Percentiles rank a stretch among this genome's conserved stretches.
phyloP scores from a whole-genome alignment of 345 rosid species.

The Geranium brycei region DNA sequence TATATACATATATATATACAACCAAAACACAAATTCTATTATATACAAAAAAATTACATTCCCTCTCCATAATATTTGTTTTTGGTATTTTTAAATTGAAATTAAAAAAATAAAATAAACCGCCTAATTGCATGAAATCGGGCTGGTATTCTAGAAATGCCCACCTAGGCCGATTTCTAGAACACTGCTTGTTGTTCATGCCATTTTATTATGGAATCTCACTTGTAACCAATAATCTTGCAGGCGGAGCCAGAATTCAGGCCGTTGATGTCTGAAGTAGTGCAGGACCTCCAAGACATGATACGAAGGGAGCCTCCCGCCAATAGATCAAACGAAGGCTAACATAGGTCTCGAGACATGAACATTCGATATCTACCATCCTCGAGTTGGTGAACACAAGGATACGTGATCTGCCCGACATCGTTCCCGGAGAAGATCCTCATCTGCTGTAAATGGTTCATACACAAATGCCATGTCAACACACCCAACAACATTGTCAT shows the following conservation, averaged over 20 bases:
- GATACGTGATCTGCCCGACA: constrained; percentile 1
- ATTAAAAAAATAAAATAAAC: no score
- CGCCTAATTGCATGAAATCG: no score
- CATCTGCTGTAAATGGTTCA: constrained; percentile 8
- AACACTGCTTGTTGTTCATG: no score
- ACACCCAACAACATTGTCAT: background rate
- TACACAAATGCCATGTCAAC: background rate
- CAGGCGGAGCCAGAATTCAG: constrained; percentile 80
- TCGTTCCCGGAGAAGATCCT: background rate
- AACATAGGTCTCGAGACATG: constrained; percentile 5
- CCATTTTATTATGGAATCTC: no score
- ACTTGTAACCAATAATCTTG: constrained; percentile 2
- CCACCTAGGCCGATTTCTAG: no score
- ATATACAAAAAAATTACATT: no score
- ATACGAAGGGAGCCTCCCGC: constrained; percentile 56
- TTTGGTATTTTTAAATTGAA: no score
- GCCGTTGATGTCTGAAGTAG: constrained; percentile 88
- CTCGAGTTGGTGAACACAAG: background rate
- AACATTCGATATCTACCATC: background rate
- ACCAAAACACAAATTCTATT: no score
- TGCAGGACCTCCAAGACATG: constrained; percentile 81
- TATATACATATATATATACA: no score
- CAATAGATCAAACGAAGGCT: constrained; percentile 41
- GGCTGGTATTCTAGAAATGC: no score
- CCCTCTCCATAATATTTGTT: no score